Conservation (phyloP, 2,329 filamentous ascomycete genomes). For the Mycogone perniciosa region DNA sequence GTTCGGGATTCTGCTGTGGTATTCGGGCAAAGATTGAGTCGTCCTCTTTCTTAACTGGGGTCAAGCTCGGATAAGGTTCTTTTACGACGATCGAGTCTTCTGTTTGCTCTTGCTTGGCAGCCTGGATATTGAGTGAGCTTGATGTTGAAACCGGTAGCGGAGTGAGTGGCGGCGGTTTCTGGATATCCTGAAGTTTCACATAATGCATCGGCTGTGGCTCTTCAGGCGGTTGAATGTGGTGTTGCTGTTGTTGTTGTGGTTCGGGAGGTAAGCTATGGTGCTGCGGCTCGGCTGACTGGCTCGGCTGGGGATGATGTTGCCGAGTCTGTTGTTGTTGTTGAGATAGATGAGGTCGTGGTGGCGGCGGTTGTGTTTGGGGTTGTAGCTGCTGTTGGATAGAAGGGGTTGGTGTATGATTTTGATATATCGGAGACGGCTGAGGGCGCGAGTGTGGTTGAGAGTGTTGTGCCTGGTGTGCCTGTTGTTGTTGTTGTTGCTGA, state of each 20-base stretch:
- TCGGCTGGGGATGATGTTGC: constrained; percentile 4
- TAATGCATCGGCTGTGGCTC: constrained; percentile 25
- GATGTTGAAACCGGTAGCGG: constrained; percentile 22
- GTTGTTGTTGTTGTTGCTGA: constrained; percentile 24
- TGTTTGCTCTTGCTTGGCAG: constrained; percentile 4
- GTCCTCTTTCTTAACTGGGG: constrained; percentile 11
- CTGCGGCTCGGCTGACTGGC: not conserved
- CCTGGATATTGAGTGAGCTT: constrained; percentile 3
- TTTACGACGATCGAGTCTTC: constrained; percentile 10
- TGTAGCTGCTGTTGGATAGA: constrained; percentile 7
- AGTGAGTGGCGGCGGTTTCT: constrained; percentile 25
- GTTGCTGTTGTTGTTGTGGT: constrained; percentile 16
- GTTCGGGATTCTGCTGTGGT: constrained; percentile 8
- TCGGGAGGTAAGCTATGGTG: constrained; percentile 8
- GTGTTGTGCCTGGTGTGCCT: constrained; percentile 26
- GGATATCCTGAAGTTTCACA: constrained; percentile 34
- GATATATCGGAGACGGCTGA: constrained; percentile 25
- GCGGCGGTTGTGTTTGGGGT: constrained; percentile 14
- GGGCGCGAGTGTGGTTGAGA: constrained; percentile 1
- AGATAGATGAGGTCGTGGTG: constrained; percentile 14
- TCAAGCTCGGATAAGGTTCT: not conserved
- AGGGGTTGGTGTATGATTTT: constrained; percentile 21
- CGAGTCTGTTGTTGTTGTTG: constrained; percentile 11
- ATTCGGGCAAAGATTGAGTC: constrained; percentile 12
- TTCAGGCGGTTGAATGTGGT: constrained; percentile 16